phyloP scores from a whole-genome alignment of 169 alveolate genomes.

The Gregarina niphandrodes region DNA sequence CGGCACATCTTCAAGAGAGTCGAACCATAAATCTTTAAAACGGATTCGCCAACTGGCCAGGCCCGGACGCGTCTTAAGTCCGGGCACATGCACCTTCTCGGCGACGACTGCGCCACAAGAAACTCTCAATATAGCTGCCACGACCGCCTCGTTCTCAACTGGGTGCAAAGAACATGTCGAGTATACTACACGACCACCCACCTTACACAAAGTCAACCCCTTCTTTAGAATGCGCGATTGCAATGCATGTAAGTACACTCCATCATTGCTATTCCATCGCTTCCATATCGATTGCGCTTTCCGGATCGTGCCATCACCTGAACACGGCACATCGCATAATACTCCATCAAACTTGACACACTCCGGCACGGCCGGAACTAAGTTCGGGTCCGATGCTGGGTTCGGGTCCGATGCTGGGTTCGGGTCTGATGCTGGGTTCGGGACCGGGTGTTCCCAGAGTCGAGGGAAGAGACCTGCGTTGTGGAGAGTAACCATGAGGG shows the following conservation, averaged over 20 bases:
- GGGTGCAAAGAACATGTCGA: constrained; percentile 70
- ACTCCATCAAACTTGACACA: constrained; percentile 50
- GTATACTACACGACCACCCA: constrained; percentile 56
- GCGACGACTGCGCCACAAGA: constrained; percentile 2
- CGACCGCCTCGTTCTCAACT: constrained; percentile 68
- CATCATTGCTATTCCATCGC: constrained; percentile 54
- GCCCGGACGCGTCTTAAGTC: not conserved
- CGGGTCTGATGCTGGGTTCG: not conserved
- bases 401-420: constrained; percentile 3
- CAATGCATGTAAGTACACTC: constrained; percentile 42
- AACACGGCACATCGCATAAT: constrained; percentile 79
- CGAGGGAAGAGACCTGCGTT: not conserved
- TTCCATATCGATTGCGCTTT: constrained; percentile 60
- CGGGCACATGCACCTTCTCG: constrained; percentile 1
- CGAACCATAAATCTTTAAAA: constrained; percentile 22
- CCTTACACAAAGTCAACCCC: constrained; percentile 45
- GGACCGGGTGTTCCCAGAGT: not conserved
- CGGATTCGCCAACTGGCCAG: constrained; percentile 8
- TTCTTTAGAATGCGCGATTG: constrained; percentile 26
- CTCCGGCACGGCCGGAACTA: constrained; percentile 7
- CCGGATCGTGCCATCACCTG: constrained; percentile 81
- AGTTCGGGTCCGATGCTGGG: too few relatives aligned
- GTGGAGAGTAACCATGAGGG: constrained; percentile 50
- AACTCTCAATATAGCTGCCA: constrained; percentile 27
- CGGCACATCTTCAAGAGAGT: constrained; percentile 3